Evolutionary conservation across 2,329 filamentous ascomycete genomes (phyloP), one percentile per base, ranked within the genome.

Genomic region (Penicillium occitanis): DNA sequence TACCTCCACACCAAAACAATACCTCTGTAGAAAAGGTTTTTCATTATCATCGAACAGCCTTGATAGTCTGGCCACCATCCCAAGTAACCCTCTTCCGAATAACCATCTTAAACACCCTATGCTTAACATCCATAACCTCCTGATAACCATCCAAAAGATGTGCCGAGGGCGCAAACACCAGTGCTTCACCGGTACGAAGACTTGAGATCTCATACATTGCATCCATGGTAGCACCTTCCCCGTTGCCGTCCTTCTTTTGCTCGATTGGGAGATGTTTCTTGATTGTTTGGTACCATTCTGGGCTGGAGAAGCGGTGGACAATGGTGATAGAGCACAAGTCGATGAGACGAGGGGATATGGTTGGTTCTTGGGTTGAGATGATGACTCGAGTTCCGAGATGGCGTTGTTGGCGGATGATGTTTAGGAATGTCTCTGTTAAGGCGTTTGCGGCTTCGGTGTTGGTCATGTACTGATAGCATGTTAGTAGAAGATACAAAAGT

Each of bases 301-400:
- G 89, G 0, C 85, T 88, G 0, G 82, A 87, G 74, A 93, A 93
- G 0, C 88, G 84, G 72, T 93, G 90, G 0, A 93, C 87, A 17
- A 93, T 82, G 0, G 87, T 90, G n/a, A 91, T 79, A 0, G 86
- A 88, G 74, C 88, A 92, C 0, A 94, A 80, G 63, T 92, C 90
- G 0, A 94, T 82, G 0, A 95, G 82, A 17, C 84, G 82, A 0
- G 87, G 86, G 0, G 88, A 89, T 3, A 93, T 83, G 0, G 89
- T 91, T 0, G 91, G 91, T 71, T 94, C 91, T 72, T 95, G 90
- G 0, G 91, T 94, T 0, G 90, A 88, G 37, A 94, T 88, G 50
- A 94, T 73, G 4, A 93, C 81, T 0, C 91, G 84, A 0, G 85
- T 82, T 0, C 84, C 90, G 0, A 88, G 77, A 72, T 94, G 91